A percentile compares a stretch with the other conserved stretches of the same genome.
Conservation (phyloP, 768 basidiomycete genomes). For the Psilocybe tampanensis region DNA sequence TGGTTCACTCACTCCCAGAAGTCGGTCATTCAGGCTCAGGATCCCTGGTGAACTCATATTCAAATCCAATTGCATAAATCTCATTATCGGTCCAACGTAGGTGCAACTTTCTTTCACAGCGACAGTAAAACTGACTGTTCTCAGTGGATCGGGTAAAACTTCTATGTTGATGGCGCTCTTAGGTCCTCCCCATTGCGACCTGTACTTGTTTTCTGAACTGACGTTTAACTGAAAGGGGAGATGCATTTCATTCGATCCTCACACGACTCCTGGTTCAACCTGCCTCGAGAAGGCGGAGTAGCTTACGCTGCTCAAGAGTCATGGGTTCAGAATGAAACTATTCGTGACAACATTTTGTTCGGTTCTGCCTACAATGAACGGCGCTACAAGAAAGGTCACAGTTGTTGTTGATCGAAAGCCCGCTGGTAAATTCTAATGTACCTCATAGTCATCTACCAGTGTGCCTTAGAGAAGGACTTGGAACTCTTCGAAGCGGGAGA, state of each 20-base stretch:
- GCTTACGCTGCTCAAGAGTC: constrained; percentile 82
- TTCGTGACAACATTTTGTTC: constrained; percentile 80
- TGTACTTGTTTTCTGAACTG: neutral
- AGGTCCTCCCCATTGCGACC: constrained; percentile 21
- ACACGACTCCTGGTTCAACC: constrained; percentile 60
- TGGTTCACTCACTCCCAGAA: constrained; percentile 40
- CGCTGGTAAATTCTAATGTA: neutral
- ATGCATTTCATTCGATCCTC: constrained; percentile 58
- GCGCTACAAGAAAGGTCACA: constrained; percentile 61
- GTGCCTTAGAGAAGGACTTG: constrained; percentile 68
- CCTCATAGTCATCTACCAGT: constrained; percentile 41
- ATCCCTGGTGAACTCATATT: constrained; percentile 58
- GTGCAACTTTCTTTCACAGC: neutral
- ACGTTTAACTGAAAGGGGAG: constrained; percentile 40
- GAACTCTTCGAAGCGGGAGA: constrained; percentile 15
- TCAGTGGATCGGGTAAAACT: constrained; percentile 55
- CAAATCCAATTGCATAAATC: constrained; percentile 52
- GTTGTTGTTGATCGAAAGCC: neutral
- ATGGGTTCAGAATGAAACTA: constrained; percentile 81
- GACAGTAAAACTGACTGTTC: neutral
- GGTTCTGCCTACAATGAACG: constrained; percentile 73
- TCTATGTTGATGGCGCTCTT: constrained; percentile 63
- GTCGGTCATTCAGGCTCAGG: constrained; percentile 50
- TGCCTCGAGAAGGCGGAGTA: constrained; percentile 67
- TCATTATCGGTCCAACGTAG: constrained; percentile 57